Percentiles rank a stretch among this genome's conserved stretches.
Evolutionary conservation across 2,329 filamentous ascomycete genomes (phyloP).

Genomic region (Aspergillus transmontanensis): DNA sequence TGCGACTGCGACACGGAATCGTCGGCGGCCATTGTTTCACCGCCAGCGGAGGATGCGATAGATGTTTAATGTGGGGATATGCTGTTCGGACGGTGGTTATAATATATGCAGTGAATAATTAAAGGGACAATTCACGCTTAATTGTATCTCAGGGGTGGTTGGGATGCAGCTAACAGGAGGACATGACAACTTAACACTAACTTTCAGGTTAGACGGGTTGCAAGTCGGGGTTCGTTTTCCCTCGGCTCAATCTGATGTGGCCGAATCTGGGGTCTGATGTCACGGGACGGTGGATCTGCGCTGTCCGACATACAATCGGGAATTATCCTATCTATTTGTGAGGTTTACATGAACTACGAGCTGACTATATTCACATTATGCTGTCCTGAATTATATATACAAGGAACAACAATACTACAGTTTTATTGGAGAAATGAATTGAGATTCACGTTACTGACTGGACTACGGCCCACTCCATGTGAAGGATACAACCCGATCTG

Average conservation of each 20-base stretch:
- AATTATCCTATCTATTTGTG: neutral
- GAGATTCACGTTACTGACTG: neutral
- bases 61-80: constrained; percentile 8
- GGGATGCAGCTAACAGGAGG: constrained; percentile 9
- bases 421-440: neutral
- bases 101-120: neutral
- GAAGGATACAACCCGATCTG: neutral
- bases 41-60: constrained; percentile 19
- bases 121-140: constrained; percentile 1
- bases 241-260: constrained; percentile 32
- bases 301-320: neutral
- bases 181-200: constrained; percentile 12
- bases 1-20: constrained; percentile 50
- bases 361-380: neutral
- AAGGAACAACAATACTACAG: neutral
- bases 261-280: constrained; percentile 34
- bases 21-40: constrained; percentile 37
- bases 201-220: constrained; percentile 4
- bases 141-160: constrained; percentile 10
- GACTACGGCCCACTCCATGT: neutral
- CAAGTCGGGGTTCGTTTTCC: constrained; percentile 34
- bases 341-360: neutral
- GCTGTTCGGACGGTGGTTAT: neutral
- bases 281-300: constrained; percentile 29
- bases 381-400: neutral